Evolutionary conservation across 139 green algal genomes (phyloP).

Genomic region (Chlorella sorokiniana): DNA sequence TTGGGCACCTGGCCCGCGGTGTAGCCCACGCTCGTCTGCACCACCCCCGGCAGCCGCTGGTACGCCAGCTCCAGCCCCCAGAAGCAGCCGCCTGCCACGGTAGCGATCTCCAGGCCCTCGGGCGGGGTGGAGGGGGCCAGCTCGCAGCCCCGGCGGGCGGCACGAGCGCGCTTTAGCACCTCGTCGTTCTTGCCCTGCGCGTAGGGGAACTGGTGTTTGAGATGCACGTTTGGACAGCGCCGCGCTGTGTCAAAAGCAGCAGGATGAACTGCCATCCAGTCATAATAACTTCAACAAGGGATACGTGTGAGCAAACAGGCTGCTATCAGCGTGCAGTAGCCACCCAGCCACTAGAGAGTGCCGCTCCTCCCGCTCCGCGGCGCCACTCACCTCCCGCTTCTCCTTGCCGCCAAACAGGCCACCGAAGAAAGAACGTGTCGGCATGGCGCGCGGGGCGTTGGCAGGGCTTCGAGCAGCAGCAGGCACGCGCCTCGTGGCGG

Average conservation of each 20-base stretch:
- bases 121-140: slow-evolving; percentile 55
- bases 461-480: neutral
- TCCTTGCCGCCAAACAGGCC: slow-evolving; percentile 18
- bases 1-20: slow-evolving; percentile 59
- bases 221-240: no score
- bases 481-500: neutral
- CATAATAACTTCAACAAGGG: no score
- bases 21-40: slow-evolving; percentile 76
- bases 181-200: slow-evolving; percentile 56
- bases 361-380: neutral
- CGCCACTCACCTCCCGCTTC: slow-evolving; percentile 17
- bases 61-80: slow-evolving; percentile 82
- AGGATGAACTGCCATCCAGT: no score
- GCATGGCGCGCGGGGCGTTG: neutral
- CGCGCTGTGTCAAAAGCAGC: no score
- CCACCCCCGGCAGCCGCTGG: slow-evolving; percentile 74
- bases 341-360: neutral
- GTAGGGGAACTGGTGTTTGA: neutral
- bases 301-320: neutral
- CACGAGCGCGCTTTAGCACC: slow-evolving; percentile 46
- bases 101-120: slow-evolving; percentile 60
- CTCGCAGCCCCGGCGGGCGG: slow-evolving; percentile 49
- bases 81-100: slow-evolving; percentile 84
- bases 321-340: neutral
- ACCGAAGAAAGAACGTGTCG: neutral